Base-by-base conservation (phyloP, 257 asterid species). In the Rhazya stricta region DNA sequence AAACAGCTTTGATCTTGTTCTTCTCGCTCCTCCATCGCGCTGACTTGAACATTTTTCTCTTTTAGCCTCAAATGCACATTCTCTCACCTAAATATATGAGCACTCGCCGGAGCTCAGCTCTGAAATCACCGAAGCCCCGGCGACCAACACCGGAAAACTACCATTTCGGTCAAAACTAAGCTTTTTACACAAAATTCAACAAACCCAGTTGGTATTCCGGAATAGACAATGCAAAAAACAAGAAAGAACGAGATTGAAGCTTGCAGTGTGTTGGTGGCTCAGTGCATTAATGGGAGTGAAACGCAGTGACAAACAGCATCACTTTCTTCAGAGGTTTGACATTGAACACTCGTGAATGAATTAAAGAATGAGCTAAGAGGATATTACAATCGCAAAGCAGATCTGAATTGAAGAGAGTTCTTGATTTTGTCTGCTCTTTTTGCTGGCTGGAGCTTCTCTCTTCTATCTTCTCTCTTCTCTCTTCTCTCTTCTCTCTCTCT, bases 1-100 rank as follows among this genome's bases (percentile, higher is more conserved):
- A 95, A 69, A 82, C 94, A 79, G 85, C 93, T 84, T 89, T 95
- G 90, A 95, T 82, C 91, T 88, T 92, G 90, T 87, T 89, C 90
- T 89, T 95, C 77, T 95, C 98, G 81, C 90, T 85, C 87, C 91
- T 89, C 99, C 98, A 95, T 88, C 90, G 77, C 83, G 82, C 89
- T 69, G 98, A 81, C 91, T 89, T 88, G 70, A 95, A 92, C 99
- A 95, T 95, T 78, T 84, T 87, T 75, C 66, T 68, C 81, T 27
- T 57, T 67, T 67, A 57, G 65, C 84, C 78, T 83, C 90, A 85
- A 81, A 65, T 45, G 51, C 83, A 72, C 90, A 83, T 78, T 60
- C 71, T 61, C 58, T 16, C 68, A 71, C 65, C 76, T 10, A 3
- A 18, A 54, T 50, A 57, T 73, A 39, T 21, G 58, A 61, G 18